Evolutionary conservation across 768 basidiomycete species (phyloP), one percentile per base, ranked within the genome.

Genomic region (Lactifluus piperatus): DNA sequence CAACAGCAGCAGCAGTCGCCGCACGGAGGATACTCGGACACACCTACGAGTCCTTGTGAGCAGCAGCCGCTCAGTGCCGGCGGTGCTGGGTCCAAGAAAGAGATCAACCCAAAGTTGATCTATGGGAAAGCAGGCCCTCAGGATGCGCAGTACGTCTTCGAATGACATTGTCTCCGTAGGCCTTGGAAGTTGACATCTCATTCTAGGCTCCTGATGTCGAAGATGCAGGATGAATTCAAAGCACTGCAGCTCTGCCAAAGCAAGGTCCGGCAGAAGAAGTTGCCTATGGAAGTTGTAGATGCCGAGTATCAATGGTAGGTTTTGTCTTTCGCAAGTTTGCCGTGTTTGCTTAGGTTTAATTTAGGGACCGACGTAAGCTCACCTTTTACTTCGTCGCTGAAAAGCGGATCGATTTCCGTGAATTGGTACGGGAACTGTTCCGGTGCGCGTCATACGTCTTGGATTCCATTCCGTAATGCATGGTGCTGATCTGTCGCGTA

Each of bases 361-460:
- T 18, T 66, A 94, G 92, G 92, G 95, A 99, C 73, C 89, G 95
- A 58, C 90, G 94, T 71, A 98, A 98, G 75, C 74, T 99, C 62
- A 98, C 95, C 0, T 97, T 97, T 77, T 98, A 98, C 75, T 99
- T 97, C 71, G 77, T 94, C 59, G 93, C 95, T 54, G 94, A 97
- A 66, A 93, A 92, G 72, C 77, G 95, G 65, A 94, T 98, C 68
- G 91, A 93, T 72, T 97, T 98, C 75, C 82, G 95, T 66, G 94
- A 98, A 72, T 82, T 98, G 64, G 94, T 97, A 39, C 83, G 92
- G 69, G 94, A 97, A 72, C 75, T 95, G 46, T 97, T 97, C 79
- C 80, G 93, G 87, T 91, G 62, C 52, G 79, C 71, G 14, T 18
- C 51, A 7, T 39, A 20, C 13, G 41, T 14, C 30, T 56, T 36